Evolutionary conservation across 2,329 filamentous ascomycete species (phyloP).

Genomic region (Teratosphaeria zuluensis): DNA sequence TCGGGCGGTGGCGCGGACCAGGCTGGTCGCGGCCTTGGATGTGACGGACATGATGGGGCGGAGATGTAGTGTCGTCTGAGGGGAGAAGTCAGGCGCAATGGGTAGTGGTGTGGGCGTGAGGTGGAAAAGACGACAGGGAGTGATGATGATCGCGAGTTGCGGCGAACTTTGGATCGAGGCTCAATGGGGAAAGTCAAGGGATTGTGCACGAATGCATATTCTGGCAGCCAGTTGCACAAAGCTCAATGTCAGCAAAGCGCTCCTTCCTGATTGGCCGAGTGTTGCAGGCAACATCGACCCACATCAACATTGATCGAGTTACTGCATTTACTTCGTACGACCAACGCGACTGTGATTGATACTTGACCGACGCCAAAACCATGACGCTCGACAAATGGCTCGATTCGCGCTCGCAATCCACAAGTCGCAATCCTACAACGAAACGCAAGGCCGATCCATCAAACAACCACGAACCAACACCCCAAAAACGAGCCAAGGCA

Average conservation of each 20-base stretch:
- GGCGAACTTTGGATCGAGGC: neutral
- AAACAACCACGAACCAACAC: neutral
- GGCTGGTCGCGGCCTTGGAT: constrained; percentile 35
- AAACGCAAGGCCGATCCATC: neutral
- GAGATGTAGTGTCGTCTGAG: constrained; percentile 2
- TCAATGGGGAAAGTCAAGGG: neutral
- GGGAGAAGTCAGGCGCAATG: constrained; percentile 9
- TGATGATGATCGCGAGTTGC: neutral
- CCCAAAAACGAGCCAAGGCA: neutral
- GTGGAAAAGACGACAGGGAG: neutral
- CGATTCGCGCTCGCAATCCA: neutral
- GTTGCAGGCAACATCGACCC: neutral
- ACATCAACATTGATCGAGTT: neutral
- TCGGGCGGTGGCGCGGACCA: constrained; percentile 30
- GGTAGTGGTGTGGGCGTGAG: neutral
- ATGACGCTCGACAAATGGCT: neutral
- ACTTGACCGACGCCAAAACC: neutral
- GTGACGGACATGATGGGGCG: constrained; percentile 40
- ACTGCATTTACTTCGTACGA: neutral
- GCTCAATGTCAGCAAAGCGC: neutral
- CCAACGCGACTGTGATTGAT: neutral
- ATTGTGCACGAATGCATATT: neutral
- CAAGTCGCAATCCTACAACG: neutral
- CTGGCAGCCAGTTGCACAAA: neutral
- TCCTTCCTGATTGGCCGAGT: neutral